Conservation (phyloP, 495 filamentous ascomycete species). For the Podospora sp. region DNA sequence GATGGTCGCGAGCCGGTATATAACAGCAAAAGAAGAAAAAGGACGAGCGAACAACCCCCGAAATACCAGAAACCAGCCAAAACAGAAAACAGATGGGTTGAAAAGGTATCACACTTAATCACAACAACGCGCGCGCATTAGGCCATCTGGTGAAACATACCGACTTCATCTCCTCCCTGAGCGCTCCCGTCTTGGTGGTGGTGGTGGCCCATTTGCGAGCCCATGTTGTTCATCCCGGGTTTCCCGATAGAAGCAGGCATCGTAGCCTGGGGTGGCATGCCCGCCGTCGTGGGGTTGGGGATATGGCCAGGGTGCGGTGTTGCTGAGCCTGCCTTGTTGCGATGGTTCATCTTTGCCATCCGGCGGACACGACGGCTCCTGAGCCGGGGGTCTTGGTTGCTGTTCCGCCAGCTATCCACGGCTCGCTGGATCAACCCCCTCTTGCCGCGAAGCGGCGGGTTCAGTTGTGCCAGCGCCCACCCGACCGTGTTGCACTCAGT, state of each 20-base stretch:
- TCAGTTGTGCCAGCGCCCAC: slow-evolving; percentile 93
- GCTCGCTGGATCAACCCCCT: slow-evolving; percentile 94
- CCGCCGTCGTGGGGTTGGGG: slow-evolving; percentile 56
- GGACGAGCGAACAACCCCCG: slow-evolving; percentile 35
- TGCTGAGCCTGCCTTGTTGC: slow-evolving; percentile 60
- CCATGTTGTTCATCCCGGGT: slow-evolving; percentile 64
- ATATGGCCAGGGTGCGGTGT: slow-evolving; percentile 50
- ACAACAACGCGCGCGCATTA: slow-evolving; percentile 49
- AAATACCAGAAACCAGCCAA: slow-evolving; percentile 32
- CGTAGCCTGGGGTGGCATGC: slow-evolving; percentile 53
- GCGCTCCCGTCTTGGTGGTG: slow-evolving; percentile 75
- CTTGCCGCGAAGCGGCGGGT: slow-evolving; percentile 87
- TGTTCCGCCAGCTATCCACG: slow-evolving; percentile 98
- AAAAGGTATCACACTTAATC: slow-evolving; percentile 56
- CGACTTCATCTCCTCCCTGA: slow-evolving; percentile 80
- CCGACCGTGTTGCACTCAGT: slow-evolving; percentile 98
- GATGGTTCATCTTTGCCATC: slow-evolving; percentile 91
- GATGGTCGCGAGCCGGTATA: slow-evolving; percentile 49
- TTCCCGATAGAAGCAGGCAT: slow-evolving; percentile 58
- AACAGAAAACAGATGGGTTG: slow-evolving; percentile 34
- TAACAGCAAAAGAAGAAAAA: slow-evolving; percentile 43
- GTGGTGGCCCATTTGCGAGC: slow-evolving; percentile 50
- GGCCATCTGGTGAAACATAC: slow-evolving; percentile 91
- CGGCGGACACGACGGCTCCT: slow-evolving; percentile 88
- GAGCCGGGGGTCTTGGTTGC: slow-evolving; percentile 91